A percentile compares a stretch with the other conserved stretches of the same genome.
phyloP scores from a whole-genome alignment of 2,329 filamentous ascomycete genomes.

The Bimuria novae-zelandiae region DNA sequence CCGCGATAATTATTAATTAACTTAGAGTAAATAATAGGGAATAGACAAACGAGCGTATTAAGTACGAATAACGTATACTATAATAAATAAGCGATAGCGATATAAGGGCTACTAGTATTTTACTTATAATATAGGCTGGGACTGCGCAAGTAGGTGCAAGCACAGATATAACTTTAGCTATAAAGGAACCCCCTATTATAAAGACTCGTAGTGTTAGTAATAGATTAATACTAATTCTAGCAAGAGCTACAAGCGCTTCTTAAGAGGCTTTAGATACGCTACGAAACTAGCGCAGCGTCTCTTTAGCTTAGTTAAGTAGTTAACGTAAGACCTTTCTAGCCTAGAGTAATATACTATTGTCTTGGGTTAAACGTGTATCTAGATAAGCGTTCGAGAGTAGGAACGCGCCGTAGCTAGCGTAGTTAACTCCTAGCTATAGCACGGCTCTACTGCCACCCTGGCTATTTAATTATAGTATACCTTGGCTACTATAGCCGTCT shows the following conservation, averaged over 20 bases:
- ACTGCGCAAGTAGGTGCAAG: background rate
- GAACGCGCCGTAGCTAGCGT: no score
- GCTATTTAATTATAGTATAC: no score
- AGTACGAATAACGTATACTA: slow-evolving; percentile 7
- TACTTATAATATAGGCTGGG: slow-evolving; percentile 2
- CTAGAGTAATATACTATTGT: no score
- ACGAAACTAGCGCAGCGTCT: background rate
- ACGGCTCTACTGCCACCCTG: no score
- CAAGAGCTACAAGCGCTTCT: background rate
- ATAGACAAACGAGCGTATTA: background rate
- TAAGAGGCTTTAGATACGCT: background rate
- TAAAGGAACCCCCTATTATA: background rate
- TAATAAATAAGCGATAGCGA: slow-evolving; percentile 5
- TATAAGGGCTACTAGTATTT: background rate
- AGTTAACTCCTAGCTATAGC: no score
- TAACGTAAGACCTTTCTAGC: no score
- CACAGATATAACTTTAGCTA: slow-evolving; percentile 1
- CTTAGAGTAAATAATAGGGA: slow-evolving; percentile 1
- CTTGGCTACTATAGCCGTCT: no score
- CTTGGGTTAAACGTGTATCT: no score
- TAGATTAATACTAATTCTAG: background rate
- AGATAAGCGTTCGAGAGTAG: no score
- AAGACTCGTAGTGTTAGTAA: slow-evolving; percentile 3
- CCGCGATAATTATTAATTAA: slow-evolving; percentile 1
- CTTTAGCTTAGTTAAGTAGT: no score